Percentiles rank a stretch among this genome's conserved stretches.
Evolutionary conservation across 371 early-diverging fungal genomes (phyloP).

Genomic region (Funneliformis caledonium): DNA sequence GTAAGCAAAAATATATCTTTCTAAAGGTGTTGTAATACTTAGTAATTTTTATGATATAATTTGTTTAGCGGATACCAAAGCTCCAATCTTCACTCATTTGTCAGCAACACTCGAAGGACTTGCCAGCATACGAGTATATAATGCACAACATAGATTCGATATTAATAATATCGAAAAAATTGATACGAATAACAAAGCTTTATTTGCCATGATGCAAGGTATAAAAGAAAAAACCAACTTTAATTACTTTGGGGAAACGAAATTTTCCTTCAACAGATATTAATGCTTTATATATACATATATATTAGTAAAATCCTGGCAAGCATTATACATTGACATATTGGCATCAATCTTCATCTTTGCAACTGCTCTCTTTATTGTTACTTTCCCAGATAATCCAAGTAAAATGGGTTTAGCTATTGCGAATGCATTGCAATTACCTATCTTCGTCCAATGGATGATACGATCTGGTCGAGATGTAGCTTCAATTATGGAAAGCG

Average conservation of each 20-base stretch:
- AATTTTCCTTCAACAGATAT: too few relatives aligned
- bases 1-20: conserved; percentile 39
- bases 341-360: conserved; percentile 66
- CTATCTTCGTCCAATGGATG: conserved; percentile 75
- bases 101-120: conserved; percentile 76
- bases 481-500: conserved; percentile 59
- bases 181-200: conserved; percentile 62
- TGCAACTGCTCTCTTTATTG: conserved; percentile 60
- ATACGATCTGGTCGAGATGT: conserved; percentile 66
- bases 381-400: conserved; percentile 47
- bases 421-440: conserved; percentile 70
- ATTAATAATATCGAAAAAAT: conserved; percentile 55
- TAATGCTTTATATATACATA: background rate
- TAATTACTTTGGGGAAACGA: conserved; percentile 4
- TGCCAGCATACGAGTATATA: conserved; percentile 69
- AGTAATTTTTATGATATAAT: conserved; percentile 14
- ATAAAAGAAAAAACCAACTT: background rate
- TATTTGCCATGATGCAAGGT: conserved; percentile 52
- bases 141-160: conserved; percentile 62
- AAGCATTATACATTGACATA: conserved; percentile 71
- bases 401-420: conserved; percentile 66
- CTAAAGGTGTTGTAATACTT: conserved; percentile 28
- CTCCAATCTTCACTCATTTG: conserved; percentile 74
- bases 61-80: conserved; percentile 48
- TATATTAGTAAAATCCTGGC: conserved; percentile 54